phyloP scores from a whole-genome alignment of 139 green algal genomes.

The Coelastrella sp. region DNA sequence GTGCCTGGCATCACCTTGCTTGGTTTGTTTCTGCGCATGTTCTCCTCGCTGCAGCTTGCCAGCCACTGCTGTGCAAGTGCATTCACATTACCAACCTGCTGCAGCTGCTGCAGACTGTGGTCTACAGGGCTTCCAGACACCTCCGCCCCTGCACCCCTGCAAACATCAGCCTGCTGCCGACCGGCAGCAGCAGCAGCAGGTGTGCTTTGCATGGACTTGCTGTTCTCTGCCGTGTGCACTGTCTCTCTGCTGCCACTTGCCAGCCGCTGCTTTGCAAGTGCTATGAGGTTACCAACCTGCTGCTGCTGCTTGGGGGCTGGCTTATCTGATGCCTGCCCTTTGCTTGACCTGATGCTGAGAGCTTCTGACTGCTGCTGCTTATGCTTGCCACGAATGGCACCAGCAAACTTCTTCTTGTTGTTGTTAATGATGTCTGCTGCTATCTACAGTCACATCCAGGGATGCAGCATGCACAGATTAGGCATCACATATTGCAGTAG shows the following conservation, averaged over 20 bases:
- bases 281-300: constrained; percentile 20
- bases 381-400: neutral
- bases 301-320: neutral
- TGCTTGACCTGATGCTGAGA: neutral
- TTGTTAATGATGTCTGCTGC: neutral
- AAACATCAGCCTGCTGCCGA: too few species aligned
- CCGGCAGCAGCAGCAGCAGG: neutral
- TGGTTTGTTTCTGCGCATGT: too few species aligned
- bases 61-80: neutral
- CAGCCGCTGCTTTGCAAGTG: neutral
- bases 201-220: neutral
- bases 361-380: constrained; percentile 9
- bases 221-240: neutral
- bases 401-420: constrained; percentile 3
- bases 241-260: constrained; percentile 28
- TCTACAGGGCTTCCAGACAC: too few species aligned
- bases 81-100: constrained; percentile 11
- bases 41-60: constrained; percentile 20
- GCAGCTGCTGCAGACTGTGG: too few species aligned
- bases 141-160: too few species aligned
- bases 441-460: neutral
- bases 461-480: neutral
- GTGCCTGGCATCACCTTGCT: neutral
- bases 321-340: neutral
- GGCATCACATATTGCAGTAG: neutral